Base-by-base conservation (phyloP, 2,329 filamentous ascomycete species). In the Pyrenochaeta sp. region DNA sequence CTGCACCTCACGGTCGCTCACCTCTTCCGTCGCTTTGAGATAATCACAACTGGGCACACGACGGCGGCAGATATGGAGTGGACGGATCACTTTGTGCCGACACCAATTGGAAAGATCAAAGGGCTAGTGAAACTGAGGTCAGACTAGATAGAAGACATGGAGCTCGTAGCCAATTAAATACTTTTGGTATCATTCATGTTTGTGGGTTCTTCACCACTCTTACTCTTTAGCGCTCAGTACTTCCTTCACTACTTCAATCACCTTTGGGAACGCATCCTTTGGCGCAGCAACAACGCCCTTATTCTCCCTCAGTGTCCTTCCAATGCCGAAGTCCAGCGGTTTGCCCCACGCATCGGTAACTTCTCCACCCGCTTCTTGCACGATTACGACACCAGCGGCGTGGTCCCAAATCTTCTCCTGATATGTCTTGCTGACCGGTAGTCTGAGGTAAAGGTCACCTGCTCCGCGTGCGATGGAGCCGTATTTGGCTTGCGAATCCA, bases 331-430 rank as follows among this genome's bases (percentile, higher is more conserved):
- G 78, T 99, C 90, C 57, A 99, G 83, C 59, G 88, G 85, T 75
- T 91, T 91, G 69, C 96, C 95, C 61, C 90, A 85, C 40, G 93
- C 90, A 79, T 99, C 96, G 1, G 93, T 96, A 52, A 99, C 94
- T 72, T 91, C 84, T 48, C 95, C 96, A 50, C 95, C 95, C 2
- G 95, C 93, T 80, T 99, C 96, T 56, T 93, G 86, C 40, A 98
- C 95, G 66, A 99, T 93, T 58, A 99, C 81, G 72, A 97, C 93
- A 40, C 95, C 95, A 12, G 94, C 95, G 19, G 95, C 95, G 78
- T 99, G 95, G 76, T 99, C 95, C 95, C 95, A 99, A 68, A 99
- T 99, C 87, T 99, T 99, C 85, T 99, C 95, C 77, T 96, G 88
- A 81, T 99, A 99, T 52, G 90, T 89, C 68, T 90, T 90, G 76